phyloP scores from a whole-genome alignment of 306 rosid genomes.

The Fragaria nilgerrensis region DNA sequence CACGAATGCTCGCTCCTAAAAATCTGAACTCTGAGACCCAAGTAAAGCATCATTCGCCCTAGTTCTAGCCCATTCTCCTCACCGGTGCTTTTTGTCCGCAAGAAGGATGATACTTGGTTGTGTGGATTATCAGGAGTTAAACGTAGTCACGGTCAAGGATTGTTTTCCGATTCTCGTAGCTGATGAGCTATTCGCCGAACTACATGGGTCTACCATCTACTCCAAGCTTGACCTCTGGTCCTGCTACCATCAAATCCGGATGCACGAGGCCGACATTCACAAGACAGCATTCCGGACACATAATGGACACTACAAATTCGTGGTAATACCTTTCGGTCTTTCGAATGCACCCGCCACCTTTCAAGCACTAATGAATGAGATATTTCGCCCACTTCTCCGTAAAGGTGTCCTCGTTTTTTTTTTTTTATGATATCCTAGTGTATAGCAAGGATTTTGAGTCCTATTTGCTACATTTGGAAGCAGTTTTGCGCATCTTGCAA shows the following conservation, averaged over 20 bases:
- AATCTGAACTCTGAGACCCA: background rate
- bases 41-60: background rate
- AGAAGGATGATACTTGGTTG: background rate
- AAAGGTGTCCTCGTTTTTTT: background rate
- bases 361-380: background rate
- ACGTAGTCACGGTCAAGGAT: background rate
- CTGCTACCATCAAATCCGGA: background rate
- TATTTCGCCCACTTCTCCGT: too few species aligned
- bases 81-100: background rate
- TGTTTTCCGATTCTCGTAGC: background rate
- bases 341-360: background rate
- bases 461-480: too few species aligned
- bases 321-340: background rate
- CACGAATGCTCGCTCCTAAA: background rate
- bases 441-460: too few species aligned
- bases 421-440: too few species aligned
- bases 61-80: background rate
- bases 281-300: too few species aligned
- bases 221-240: background rate
- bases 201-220: background rate
- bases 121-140: background rate
- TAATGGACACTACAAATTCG: background rate
- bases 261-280: background rate
- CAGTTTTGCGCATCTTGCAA: rapidly evolving
- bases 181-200: background rate